Conservation (phyloP, 176 grass and related monocot species). For the Typha latifolia region DNA sequence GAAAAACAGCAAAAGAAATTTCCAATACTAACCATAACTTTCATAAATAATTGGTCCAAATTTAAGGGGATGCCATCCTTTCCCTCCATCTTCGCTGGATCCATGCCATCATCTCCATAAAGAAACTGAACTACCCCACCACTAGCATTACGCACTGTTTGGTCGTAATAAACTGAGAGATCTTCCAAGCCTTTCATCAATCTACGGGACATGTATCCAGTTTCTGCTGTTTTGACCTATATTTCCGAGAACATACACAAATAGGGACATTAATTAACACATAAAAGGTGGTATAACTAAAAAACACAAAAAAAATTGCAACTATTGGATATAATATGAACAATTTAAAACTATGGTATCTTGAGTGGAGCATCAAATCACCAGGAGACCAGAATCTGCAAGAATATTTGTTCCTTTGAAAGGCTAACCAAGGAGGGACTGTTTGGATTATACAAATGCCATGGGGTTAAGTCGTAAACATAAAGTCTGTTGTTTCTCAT, state of each 20-base stretch:
- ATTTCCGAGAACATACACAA: constrained; percentile 16
- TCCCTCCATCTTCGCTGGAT: constrained; percentile 99
- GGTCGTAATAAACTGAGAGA: constrained; percentile 87
- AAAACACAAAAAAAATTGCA: neutral
- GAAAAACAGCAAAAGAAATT: constrained; percentile 1
- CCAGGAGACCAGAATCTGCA: too few relatives aligned
- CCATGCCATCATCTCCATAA: constrained; percentile 99
- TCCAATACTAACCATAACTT: constrained; percentile 72
- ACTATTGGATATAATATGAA: too few relatives aligned
- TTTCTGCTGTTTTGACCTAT: constrained; percentile 99
- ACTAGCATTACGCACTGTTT: constrained; percentile 85
- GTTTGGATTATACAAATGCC: too few relatives aligned
- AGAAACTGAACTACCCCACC: constrained; percentile 85
- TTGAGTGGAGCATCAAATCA: too few relatives aligned
- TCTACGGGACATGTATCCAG: constrained; percentile 95
- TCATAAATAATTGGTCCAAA: constrained; percentile 94
- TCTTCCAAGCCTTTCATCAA: constrained; percentile 98
- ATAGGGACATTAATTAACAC: constrained; percentile 13
- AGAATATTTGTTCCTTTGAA: too few relatives aligned
- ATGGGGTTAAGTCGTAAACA: too few relatives aligned
- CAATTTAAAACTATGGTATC: too few relatives aligned
- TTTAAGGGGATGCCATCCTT: constrained; percentile 79
- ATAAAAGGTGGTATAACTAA: neutral
- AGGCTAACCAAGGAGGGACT: too few relatives aligned
- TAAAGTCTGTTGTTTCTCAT: too few relatives aligned